Base-by-base conservation (phyloP, 345 rosid genomes). In the Pseudoturritis turrita region DNA sequence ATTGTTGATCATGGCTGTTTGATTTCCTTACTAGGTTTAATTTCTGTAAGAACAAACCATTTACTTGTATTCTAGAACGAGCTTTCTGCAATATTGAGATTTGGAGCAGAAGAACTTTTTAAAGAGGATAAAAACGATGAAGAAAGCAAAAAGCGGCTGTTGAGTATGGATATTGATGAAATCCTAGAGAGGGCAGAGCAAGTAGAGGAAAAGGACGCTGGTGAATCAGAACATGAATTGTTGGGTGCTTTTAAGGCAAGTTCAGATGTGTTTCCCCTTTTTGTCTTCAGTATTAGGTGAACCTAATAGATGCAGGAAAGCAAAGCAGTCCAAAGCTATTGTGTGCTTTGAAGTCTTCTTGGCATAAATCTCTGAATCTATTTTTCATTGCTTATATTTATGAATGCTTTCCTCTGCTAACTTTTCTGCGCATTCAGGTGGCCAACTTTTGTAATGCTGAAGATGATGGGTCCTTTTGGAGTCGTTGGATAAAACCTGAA, bases 401-500 rank as follows among this genome's bases (percentile, higher is more conserved):
- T 55, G 37, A 41, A 25, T 33, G 8, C 21, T 71, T 54, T 57
- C 65, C 46, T 7, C 50, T 74, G 36, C 61, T 63, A 5, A 70
- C 64, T 71, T 57, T 74, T 62, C 40, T 67, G 39, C 62, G 10
- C 69, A 44, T 75, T 46, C 79, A 94, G 98, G 99, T 96, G 62
- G 98, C 98, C 54, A 96, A 88, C 79, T 88, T 96, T 80, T 75
- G 95, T 76, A 80, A 82, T 69, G 88, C 89, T 19, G 98, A 96
- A 82, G 96, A 96, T 81, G 98, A 92, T 81, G 92, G 95, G 73
- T 88, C 90, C 71, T 96, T 96, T 58, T 96, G 99, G 99, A 96
- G 99, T 83, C 98, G 99, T 21, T 96, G 98, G 99, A 96, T 96
- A 82, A 92, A 92, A 82, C 99, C 99, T 45, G 99, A 92, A 7